phyloP scores from a whole-genome alignment of 768 basidiomycete genomes.

The Sporobolomyces pararoseus region DNA sequence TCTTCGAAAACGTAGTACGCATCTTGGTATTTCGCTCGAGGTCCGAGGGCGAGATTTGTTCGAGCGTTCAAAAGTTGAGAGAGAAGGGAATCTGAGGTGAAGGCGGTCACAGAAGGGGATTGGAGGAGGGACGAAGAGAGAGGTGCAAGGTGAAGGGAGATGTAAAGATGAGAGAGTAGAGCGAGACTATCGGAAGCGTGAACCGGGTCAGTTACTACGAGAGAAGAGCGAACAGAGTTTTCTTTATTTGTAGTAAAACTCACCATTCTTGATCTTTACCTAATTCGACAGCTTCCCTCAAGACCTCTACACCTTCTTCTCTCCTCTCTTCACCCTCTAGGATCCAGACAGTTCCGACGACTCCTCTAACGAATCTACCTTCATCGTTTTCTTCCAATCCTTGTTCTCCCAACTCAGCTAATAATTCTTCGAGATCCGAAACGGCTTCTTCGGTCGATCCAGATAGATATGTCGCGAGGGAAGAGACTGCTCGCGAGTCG shows the following conservation, averaged over 20 bases:
- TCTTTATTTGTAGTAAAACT: neutral
- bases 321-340: slow-evolving; percentile 38
- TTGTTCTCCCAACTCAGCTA: slow-evolving; percentile 35
- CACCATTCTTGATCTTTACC: slow-evolving; percentile 42
- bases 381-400: slow-evolving; percentile 25
- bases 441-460: slow-evolving; percentile 32
- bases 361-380: slow-evolving; percentile 25
- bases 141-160: slow-evolving; percentile 30
- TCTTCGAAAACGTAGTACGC: slow-evolving; percentile 47
- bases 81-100: slow-evolving; percentile 41
- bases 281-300: slow-evolving; percentile 39
- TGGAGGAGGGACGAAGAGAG: slow-evolving; percentile 31
- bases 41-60: slow-evolving; percentile 34
- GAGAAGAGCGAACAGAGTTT: too few relatives aligned
- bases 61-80: slow-evolving; percentile 39
- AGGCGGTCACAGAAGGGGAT: slow-evolving; percentile 23
- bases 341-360: slow-evolving; percentile 33
- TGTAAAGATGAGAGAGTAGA: slow-evolving; percentile 42
- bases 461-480: slow-evolving; percentile 33
- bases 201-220: neutral
- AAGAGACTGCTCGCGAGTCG: slow-evolving; percentile 34
- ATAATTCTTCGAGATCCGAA: slow-evolving; percentile 31
- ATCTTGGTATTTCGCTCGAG: slow-evolving; percentile 41
- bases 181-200: slow-evolving; percentile 28
- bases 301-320: slow-evolving; percentile 37